A percentile compares a stretch with the other conserved stretches of the same genome.
Evolutionary conservation across 2,329 filamentous ascomycete species (phyloP).

Genomic region (Epichloe aotearoae): DNA sequence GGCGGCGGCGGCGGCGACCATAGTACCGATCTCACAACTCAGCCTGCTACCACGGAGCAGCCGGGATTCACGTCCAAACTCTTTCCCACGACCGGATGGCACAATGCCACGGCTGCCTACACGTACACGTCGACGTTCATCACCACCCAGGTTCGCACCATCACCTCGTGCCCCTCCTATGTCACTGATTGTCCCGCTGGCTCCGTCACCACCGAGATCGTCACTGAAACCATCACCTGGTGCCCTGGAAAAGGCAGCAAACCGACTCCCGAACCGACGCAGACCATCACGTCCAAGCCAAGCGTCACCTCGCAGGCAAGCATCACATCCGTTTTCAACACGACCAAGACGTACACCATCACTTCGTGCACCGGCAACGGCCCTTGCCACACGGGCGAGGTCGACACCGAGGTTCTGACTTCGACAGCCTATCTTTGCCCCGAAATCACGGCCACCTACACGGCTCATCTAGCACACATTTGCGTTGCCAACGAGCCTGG

Average conservation of each 20-base stretch:
- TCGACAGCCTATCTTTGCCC: conserved; percentile 11
- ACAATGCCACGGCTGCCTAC: conserved; percentile 9
- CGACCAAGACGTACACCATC: conserved; percentile 42
- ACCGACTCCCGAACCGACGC: not conserved
- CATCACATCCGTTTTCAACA: conserved; percentile 31
- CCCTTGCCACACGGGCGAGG: conserved; percentile 11
- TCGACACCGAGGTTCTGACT: conserved; percentile 13
- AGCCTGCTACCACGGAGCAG: not conserved
- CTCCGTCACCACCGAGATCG: conserved; percentile 16
- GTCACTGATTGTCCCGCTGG: conserved; percentile 17
- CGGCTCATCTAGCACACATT: conserved; percentile 16
- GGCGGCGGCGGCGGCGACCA: too few species aligned
- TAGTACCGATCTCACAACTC: too few species aligned
- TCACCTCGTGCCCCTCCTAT: conserved; percentile 18
- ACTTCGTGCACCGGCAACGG: conserved; percentile 41
- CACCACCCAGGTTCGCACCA: conserved; percentile 16
- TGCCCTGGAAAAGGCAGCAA: conserved; percentile 17
- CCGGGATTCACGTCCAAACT: conserved; percentile 6
- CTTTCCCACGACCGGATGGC: conserved; percentile 5
- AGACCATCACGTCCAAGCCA: not conserved
- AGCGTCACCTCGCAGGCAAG: conserved; percentile 6
- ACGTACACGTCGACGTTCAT: conserved; percentile 17
- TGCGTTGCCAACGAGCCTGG: conserved; percentile 14
- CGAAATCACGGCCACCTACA: conserved; percentile 16
- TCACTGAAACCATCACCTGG: conserved; percentile 21